phyloP scores from a whole-genome alignment of 2,329 filamentous ascomycete genomes.

The Cladobotryum mycophilum region DNA sequence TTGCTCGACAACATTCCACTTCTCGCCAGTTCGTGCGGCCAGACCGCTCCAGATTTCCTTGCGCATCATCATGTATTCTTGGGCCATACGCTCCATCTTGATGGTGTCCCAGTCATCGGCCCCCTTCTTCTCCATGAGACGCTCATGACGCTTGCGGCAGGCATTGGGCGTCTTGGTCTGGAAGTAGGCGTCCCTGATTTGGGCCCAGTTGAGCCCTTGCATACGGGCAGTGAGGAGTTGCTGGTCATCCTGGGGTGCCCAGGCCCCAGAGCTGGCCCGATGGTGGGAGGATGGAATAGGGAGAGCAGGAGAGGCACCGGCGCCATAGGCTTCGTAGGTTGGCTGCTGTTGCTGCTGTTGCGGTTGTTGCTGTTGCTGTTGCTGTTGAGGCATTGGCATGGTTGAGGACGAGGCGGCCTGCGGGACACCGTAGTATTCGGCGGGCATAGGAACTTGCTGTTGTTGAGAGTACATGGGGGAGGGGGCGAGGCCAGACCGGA shows the following conservation, averaged over 20 bases:
- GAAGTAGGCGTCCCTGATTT: slow-evolving; percentile 72
- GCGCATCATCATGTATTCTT: slow-evolving; percentile 72
- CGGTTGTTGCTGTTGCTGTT: slow-evolving; percentile 20
- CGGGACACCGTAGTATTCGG: slow-evolving; percentile 30
- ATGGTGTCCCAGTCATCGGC: slow-evolving; percentile 73
- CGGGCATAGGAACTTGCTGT: slow-evolving; percentile 33
- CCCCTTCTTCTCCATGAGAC: slow-evolving; percentile 69
- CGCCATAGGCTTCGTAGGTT: slow-evolving; percentile 35
- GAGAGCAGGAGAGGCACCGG: slow-evolving; percentile 25
- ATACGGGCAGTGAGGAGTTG: slow-evolving; percentile 65
- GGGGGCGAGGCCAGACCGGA: slow-evolving; percentile 36
- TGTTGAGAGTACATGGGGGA: slow-evolving; percentile 34
- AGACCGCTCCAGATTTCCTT: slow-evolving; percentile 77
- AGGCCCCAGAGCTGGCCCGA: slow-evolving; percentile 58
- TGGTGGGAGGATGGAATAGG: slow-evolving; percentile 40
- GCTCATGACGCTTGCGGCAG: slow-evolving; percentile 83
- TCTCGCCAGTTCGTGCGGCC: slow-evolving; percentile 70
- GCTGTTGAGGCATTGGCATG: slow-evolving; percentile 8
- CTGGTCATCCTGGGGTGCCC: slow-evolving; percentile 69
- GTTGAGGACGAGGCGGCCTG: slow-evolving; percentile 5
- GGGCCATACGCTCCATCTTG: slow-evolving; percentile 67
- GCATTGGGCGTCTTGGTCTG: slow-evolving; percentile 74
- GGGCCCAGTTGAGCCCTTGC: slow-evolving; percentile 74
- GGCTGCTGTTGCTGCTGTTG: slow-evolving; percentile 27
- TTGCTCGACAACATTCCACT: slow-evolving; percentile 64